Base-by-base conservation (phyloP, 768 basidiomycete species). In the Leccinum uliginosum region DNA sequence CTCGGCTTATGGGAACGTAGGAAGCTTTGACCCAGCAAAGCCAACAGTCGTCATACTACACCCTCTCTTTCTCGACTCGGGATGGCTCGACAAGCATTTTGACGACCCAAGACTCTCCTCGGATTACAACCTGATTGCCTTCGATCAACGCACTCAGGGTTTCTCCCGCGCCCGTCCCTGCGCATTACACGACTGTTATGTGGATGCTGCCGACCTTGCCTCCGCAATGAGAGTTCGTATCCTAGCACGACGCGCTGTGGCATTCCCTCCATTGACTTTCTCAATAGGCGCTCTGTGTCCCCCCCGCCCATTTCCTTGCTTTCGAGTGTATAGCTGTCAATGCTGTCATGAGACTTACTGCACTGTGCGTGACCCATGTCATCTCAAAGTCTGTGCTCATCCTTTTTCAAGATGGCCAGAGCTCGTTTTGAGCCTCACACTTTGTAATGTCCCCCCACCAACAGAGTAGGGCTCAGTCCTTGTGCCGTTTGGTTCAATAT, bases 131-230 rank as follows among this genome's bases (percentile, higher is more conserved):
- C 67, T 91, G 29, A 83, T 91, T 59, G 86, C 86, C 6, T 86
- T 91, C 67, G 89, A 91, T 68, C 80, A 82, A 63, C 83, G 90
- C 11, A 77, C 79, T 10, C 76, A 77, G 26, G 89, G 89, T 14
- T 78, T 75, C 67, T 86, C 86, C 3, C 68, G 70, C 3, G 79
- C 74, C 59, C 77, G 82, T 53, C 80, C 79, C 4, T 82, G 72
- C 50, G 80, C 78, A 8, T 73, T 75, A 47, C 83, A 86, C 64
- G 89, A 92, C 70, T 80, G 78, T 57, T 92, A 87, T 83, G 87
- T 90, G 7, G 83, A 88, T 43, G 87, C 89, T 2, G 90, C 88
- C 34, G 89, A 91, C 74, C 64, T 91, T 35, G 89, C 86, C 4
- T 76, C 80, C 15, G 83, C 81, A 51, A 80, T 81, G 61, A 80